Evolutionary conservation across 176 grass and related monocot species (phyloP), one percentile per base, ranked within the genome.

Genomic region (Zea luxurians): DNA sequence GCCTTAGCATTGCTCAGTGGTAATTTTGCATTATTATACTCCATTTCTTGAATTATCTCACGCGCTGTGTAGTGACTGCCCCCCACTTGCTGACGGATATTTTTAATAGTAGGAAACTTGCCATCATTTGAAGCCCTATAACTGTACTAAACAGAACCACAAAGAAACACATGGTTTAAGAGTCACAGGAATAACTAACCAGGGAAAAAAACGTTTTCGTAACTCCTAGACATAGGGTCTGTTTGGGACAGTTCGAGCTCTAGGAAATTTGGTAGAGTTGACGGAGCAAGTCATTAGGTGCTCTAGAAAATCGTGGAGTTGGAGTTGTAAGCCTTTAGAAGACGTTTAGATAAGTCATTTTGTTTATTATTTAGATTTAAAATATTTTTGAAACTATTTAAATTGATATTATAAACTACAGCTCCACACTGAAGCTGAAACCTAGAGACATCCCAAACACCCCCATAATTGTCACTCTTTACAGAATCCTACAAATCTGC

Each of bases 11-110:
- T 80, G 11, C 64, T 69, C 34, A 55, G 70, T 17, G 69, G 68
- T 41, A 54, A 61, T 62, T 67, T 78, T 69, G 60, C 71, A 44
- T 21, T 2, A 3, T 88, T 88, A 67, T 90, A 88, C 80, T 81
- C 43, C 15, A 97, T 54, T 90, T 97, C 93, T 48, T 84, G 79
- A 64, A 97, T 5, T 52, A 92, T 40, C 63, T 77, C 82, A 73
- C 93, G 76, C 42, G 84, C 50, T 4, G 20, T 81, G 69, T 97
- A 92, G 48, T 84, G 64, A 8, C 6, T 0, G 4, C 93, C 90
- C 36, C 93, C 90, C 34, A 90, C 6, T 71, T 86, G 79, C 64
- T 73, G 67, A 11, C 44, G 44, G 18, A 88, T 58, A 44, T 17
- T 11, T 35, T 0, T 53, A 1, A 36, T 8, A 11, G 3, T 36